phyloP scores from a whole-genome alignment of 371 early-diverging fungal genomes.

The Saksenaea vasiformis region DNA sequence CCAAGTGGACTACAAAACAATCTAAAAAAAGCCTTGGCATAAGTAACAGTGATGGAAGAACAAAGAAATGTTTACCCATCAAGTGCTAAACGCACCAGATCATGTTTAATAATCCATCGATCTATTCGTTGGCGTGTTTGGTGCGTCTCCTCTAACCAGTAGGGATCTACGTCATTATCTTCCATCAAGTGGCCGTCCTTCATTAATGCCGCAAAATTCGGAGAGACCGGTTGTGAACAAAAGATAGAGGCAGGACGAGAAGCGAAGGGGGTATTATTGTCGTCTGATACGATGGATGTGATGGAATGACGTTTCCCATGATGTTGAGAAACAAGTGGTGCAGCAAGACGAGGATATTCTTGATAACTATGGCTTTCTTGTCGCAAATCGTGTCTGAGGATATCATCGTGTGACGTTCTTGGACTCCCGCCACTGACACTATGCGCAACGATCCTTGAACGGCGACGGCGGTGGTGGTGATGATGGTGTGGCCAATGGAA shows the following conservation, averaged over 20 bases:
- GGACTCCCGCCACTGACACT: slow-evolving; percentile 14
- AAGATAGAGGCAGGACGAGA: slow-evolving; percentile 35
- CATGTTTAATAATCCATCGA: slow-evolving; percentile 40
- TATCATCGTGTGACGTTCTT: slow-evolving; percentile 12
- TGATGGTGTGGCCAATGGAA: slow-evolving; percentile 31
- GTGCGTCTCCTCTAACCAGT: slow-evolving; percentile 16
- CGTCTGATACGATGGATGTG: slow-evolving; percentile 22
- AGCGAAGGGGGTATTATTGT: slow-evolving; percentile 22
- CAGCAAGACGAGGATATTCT: slow-evolving; percentile 10
- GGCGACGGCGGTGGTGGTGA: slow-evolving; percentile 9
- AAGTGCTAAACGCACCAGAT: slow-evolving; percentile 36
- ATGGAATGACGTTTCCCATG: slow-evolving; percentile 32
- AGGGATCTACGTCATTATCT: slow-evolving; percentile 22
- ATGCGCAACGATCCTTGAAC: neutral
- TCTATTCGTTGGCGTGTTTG: slow-evolving; percentile 9
- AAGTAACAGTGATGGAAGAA: slow-evolving; percentile 1
- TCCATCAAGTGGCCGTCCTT: slow-evolving; percentile 19
- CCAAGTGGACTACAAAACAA: slow-evolving; percentile 31
- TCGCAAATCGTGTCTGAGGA: neutral
- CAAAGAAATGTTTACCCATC: slow-evolving; percentile 31
- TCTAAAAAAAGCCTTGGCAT: slow-evolving; percentile 16
- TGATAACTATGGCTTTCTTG: slow-evolving; percentile 17
- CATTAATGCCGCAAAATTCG: slow-evolving; percentile 22
- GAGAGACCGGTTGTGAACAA: slow-evolving; percentile 37
- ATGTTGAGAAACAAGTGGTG: neutral